Base-by-base conservation (phyloP, 805 yeast genomes). In the Kuraishia molischiana region DNA sequence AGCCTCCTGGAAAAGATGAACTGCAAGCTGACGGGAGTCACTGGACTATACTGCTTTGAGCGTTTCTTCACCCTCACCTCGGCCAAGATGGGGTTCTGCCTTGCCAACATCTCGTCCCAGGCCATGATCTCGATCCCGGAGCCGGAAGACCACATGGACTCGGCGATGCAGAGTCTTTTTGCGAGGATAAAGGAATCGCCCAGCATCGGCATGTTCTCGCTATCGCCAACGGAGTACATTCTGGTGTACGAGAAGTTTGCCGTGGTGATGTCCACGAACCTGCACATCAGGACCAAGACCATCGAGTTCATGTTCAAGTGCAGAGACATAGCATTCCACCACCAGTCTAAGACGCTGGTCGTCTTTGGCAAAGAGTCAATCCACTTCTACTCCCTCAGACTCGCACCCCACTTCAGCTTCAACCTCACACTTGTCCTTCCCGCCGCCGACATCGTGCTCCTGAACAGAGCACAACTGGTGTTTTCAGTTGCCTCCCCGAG, bases 161-260 rank as follows among this genome's bases (percentile, higher is more conserved):
- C 10, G 10, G 26, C 8, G 10, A 22, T 11, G 11, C 10, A 22
- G 26, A 22, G 11, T 22, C 11, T 22, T 8, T 22, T 22, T 11
- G 31, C 31, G 8, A 28, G 31, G 13, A 28, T 28, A 9, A 28
- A 28, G 13, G 31, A 28, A 8, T 5, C 5, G 31, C 31, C 31
- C 13, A 28, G 31, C 17, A 8, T 9, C 5, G 31, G 31, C 5
- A 28, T 28, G 13, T 28, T 28, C 17, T 5, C 13, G 17, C 17
- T 28, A 14, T 11, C 13, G 6, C 17, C 31, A 37, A 58, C 64
- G 11, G 73, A 73, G 37, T 72, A 78, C 38, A 56, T 83, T 11
- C 53, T 83, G 34, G 80, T 83, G 28, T 85, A 83, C 59, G 82
- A 72, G 39, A 77, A 77, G 38, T 77, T 80, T 47, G 86, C 85